A percentile compares a stretch with the other conserved stretches of the same genome.
Conservation (phyloP, 2,329 filamentous ascomycete genomes). For the Botrytis sinoallii region DNA sequence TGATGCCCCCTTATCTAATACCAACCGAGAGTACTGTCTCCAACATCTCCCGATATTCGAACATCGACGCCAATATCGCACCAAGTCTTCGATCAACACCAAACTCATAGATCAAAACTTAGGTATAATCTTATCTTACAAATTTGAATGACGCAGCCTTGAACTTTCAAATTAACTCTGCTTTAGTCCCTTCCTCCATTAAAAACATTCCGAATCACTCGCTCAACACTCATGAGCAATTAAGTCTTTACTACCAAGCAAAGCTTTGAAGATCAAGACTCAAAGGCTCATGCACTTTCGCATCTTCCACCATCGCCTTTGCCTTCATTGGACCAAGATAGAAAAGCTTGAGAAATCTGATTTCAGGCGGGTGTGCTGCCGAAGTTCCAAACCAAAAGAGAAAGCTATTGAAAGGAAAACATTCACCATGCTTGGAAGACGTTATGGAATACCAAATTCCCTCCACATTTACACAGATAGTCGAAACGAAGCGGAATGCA, state of each 20-base stretch:
- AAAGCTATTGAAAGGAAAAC: not conserved
- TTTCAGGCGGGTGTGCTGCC: not conserved
- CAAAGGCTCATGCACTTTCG: constrained; percentile 1
- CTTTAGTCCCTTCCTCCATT: not conserved
- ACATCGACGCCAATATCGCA: not conserved
- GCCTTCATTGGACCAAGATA: constrained; percentile 3
- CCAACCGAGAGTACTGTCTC: not conserved
- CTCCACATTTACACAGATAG: not conserved
- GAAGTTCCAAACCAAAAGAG: not conserved
- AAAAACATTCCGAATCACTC: not conserved
- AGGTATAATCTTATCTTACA: not conserved
- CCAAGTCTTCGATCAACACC: not conserved
- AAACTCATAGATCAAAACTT: not conserved
- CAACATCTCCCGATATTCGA: not conserved
- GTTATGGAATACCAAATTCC: not conserved
- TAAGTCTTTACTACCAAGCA: not conserved
- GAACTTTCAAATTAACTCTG: not conserved
- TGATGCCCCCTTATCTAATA: not conserved
- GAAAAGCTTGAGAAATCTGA: not conserved
- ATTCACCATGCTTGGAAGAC: not conserved
- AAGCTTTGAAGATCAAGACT: not conserved
- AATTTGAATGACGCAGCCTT: not conserved
- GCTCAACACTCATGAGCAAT: not conserved
- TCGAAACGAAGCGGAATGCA: too few species aligned
- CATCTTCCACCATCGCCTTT: not conserved